phyloP scores from a whole-genome alignment of 78 protist genomes.

The Pelomyxa schiedti region DNA sequence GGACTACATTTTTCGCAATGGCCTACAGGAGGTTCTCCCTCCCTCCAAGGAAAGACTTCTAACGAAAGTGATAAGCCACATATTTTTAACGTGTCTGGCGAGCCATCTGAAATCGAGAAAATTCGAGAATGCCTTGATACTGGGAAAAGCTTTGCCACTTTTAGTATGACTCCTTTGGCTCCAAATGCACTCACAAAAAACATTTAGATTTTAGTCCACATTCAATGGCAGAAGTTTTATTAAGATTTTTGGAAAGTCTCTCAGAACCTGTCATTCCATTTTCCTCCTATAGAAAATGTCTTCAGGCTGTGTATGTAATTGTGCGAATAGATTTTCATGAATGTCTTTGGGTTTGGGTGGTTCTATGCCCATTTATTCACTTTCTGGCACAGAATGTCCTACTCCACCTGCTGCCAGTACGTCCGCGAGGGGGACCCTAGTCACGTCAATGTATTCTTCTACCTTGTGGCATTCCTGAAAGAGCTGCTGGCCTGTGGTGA shows the following conservation, averaged over 20 bases:
- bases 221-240: conserved; percentile 48
- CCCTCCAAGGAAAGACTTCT: background rate
- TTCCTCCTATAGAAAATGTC: conserved; percentile 18
- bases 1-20: conserved; percentile 49
- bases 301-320: conserved; percentile 22
- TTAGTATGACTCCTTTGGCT: background rate
- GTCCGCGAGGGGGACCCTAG: conserved; percentile 25
- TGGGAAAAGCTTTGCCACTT: conserved; percentile 1
- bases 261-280: conserved; percentile 59
- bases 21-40: conserved; percentile 7
- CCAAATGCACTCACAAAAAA: background rate
- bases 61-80: background rate
- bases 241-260: conserved; percentile 45
- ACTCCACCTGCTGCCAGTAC: conserved; percentile 23
- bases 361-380: background rate
- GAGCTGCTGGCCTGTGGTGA: conserved; percentile 20
- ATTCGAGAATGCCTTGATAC: conserved; percentile 55
- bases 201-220: conserved; percentile 18
- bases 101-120: conserved; percentile 10
- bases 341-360: background rate
- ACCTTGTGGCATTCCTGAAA: conserved; percentile 35
- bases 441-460: conserved; percentile 44
- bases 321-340: background rate
- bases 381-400: conserved; percentile 8
- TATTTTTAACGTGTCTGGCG: conserved; percentile 40